A percentile compares a stretch with the other conserved stretches of the same genome.
phyloP scores from a whole-genome alignment of 2,329 filamentous ascomycete genomes.

The Daldinia sp. region DNA sequence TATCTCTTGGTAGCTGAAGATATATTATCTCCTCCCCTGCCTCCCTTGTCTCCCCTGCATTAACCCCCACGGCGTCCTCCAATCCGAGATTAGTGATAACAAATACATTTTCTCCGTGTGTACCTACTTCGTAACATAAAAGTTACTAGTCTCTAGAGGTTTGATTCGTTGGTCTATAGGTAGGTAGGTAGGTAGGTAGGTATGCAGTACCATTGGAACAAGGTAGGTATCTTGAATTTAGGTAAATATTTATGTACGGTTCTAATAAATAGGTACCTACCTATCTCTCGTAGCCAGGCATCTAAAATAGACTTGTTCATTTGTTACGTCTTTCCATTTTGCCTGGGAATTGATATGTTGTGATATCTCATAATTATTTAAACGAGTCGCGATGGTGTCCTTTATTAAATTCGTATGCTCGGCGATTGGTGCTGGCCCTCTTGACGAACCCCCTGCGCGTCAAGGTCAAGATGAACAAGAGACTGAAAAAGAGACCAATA shows the following conservation, averaged over 20 bases:
- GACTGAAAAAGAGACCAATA: not conserved
- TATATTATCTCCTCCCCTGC: conserved; percentile 4
- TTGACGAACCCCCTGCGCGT: conserved; percentile 18
- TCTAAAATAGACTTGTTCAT: too few relatives aligned
- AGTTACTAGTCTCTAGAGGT: too few relatives aligned
- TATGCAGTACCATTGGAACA: too few relatives aligned
- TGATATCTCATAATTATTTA: not conserved
- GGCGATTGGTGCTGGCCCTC: conserved; percentile 23
- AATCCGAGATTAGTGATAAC: conserved; percentile 19
- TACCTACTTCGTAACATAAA: too few relatives aligned
- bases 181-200: too few relatives aligned
- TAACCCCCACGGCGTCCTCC: conserved; percentile 4
- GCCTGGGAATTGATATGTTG: not conserved
- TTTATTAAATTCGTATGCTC: conserved; percentile 2
- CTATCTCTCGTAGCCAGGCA: too few relatives aligned
- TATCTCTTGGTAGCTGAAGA: conserved; percentile 7
- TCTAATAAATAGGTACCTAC: too few relatives aligned
- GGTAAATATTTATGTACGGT: too few relatives aligned
- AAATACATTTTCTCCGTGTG: conserved; percentile 5
- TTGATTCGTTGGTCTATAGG: too few relatives aligned
- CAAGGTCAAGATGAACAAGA: not conserved
- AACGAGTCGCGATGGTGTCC: not conserved
- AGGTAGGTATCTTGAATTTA: too few relatives aligned
- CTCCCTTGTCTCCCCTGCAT: not conserved
- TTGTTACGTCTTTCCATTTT: too few relatives aligned